Base-by-base conservation (phyloP, 805 yeast genomes). In the Saccharomycopsis selenospora region DNA sequence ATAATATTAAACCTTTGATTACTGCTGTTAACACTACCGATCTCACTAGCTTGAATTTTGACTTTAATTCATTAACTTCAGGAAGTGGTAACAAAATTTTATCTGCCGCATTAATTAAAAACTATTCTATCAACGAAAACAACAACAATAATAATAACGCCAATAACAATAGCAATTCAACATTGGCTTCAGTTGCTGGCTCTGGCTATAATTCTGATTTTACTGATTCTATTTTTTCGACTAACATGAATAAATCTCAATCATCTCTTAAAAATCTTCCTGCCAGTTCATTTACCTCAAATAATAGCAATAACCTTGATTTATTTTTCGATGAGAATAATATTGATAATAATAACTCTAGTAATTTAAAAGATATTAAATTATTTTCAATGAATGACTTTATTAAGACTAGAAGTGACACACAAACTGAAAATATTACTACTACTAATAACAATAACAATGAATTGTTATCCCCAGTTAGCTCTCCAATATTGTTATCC, bases 401-500 rank as follows among this genome's bases (percentile, higher is more conserved):
- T 13, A 22, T 23, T 6, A 38, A 18, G n/a, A 23, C 22, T n/a
- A 22, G 17, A 5, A 18, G 11, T 23, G 25, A 23, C 26, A 10
- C 20, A 27, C 30, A 14, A 26, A 8, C 20, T 33, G 40, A 17
- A 33, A 23, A 41, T n/a, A 20, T 6, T 22, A 20, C 5, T 20
- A 11, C 10, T 40, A 40, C 6, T 23, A 40, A 41, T 26, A 24
- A 25, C n/a, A 41, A 24, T 25, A 17, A n/a, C 14, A 29, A 26
- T n/a, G 47, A 43, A 18, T 20, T 36, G 27, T n/a, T 26, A 4
- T 43, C 48, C 13, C 51, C 51, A n/a, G 10, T 43, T 3, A 3
- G 40, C 17, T 43, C 48, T 3, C 50, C 54, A 13, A 27, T 42
- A 20, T 30, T 45, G 6, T 23, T 20, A 17, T 29, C 45, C 4